A percentile compares a stretch with the other conserved stretches of the same genome.
Conservation (phyloP, 371 early-diverging fungal species). For the Vairimorpha necatrix region DNA sequence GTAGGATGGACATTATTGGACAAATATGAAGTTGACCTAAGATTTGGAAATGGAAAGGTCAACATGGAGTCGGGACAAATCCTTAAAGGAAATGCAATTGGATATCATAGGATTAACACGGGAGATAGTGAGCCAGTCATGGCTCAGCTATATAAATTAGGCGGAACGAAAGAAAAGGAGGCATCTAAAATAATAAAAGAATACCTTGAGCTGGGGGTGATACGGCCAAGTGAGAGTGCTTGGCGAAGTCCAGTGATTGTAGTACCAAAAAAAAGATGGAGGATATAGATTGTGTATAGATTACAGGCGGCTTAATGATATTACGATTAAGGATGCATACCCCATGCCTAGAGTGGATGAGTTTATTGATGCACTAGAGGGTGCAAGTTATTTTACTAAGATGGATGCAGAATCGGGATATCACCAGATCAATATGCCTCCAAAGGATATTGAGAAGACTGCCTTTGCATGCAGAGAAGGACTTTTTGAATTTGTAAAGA, state of each 20-base stretch:
- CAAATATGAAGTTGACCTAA: neutral
- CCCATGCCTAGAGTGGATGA: constrained; percentile 37
- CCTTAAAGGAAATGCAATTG: neutral
- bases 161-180: neutral
- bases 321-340: constrained; percentile 24
- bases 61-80: neutral
- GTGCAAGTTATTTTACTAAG: constrained; percentile 52
- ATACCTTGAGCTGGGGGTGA: constrained; percentile 27
- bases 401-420: constrained; percentile 65
- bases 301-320: constrained; percentile 27
- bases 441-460: constrained; percentile 58
- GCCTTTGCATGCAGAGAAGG: constrained; percentile 62
- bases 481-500: constrained; percentile 58
- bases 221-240: neutral
- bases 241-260: constrained; percentile 18
- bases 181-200: neutral
- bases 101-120: neutral
- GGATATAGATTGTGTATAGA: constrained; percentile 24
- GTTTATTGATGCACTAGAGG: constrained; percentile 40
- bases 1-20: neutral
- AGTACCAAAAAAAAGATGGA: constrained; percentile 9
- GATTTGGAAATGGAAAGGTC: neutral
- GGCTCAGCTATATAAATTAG: constrained; percentile 1
- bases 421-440: constrained; percentile 61
- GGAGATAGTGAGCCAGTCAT: neutral